Base-by-base conservation (phyloP, 2,329 filamentous ascomycete species). In the Arachnopeziza araneosa region DNA sequence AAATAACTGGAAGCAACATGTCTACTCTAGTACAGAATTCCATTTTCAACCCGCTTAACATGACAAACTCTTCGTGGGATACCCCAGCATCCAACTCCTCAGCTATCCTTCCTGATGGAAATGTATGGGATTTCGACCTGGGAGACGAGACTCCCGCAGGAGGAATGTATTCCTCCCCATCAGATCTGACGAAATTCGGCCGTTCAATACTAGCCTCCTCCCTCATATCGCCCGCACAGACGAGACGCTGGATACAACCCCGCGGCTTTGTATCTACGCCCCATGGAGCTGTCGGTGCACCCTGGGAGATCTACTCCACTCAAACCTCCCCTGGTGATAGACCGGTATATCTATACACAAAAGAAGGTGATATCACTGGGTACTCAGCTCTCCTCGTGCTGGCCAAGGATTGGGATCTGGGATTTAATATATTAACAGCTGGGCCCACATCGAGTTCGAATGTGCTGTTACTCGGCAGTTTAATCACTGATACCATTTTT, bases 371-470 rank as follows among this genome's bases (percentile, higher is more conserved):
- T 60, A 68, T 78, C 10, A 73, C 75, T 24, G 63, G 66, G 48
- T 79, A 77, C 60, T 72, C 71, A 21, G 70, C 72, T 1, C 68
- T 74, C 9, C 57, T 80, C 0, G 72, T 72, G 1, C 66, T 80
- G 5, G 61, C 79, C 2, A 78, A 76, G 0, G 77, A 79, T 60
- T 78, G 73, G 54, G 71, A 75, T 54, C 68, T 77, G 17, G 77
- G 78, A 0, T 75, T 79, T 59, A 71, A 69, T 1, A 66, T 78
- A 21, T 68, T 79, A 0, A 63, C 72, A 1, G 77, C 75, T 10
- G 75, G 74, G 6, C 50, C 51, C 1, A 51, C 55, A 23, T 49
- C 58, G 2, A 54, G 23, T 3, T 10, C 24, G 2, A 62, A 58
- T 24, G 55, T 65, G 1, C 50, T 59, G 3, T 7, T 68, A 5